phyloP scores from a whole-genome alignment of 2,329 filamentous ascomycete genomes.

The Diplodia sapinea region DNA sequence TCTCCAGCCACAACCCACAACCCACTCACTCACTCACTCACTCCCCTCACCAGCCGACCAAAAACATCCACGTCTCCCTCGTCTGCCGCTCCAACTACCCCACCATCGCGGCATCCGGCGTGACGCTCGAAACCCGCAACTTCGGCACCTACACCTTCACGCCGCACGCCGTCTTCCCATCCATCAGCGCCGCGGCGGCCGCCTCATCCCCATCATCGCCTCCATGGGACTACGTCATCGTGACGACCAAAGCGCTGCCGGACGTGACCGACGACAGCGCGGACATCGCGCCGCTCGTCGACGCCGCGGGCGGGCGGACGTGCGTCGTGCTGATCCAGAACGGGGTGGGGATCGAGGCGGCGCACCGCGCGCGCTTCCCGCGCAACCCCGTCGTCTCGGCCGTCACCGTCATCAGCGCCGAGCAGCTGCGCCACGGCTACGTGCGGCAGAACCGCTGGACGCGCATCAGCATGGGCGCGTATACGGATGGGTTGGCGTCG shows the following conservation, averaged over 20 bases:
- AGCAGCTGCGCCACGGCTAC: slow-evolving; percentile 63
- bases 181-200: slow-evolving; percentile 59
- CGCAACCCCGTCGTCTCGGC: slow-evolving; percentile 60
- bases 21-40: background rate
- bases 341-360: slow-evolving; percentile 65
- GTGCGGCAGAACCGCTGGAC: slow-evolving; percentile 78
- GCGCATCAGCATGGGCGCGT: slow-evolving; percentile 71
- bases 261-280: slow-evolving; percentile 39
- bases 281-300: slow-evolving; percentile 50
- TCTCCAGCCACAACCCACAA: background rate
- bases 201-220: slow-evolving; percentile 50
- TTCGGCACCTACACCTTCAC: slow-evolving; percentile 71
- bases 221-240: slow-evolving; percentile 59
- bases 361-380: slow-evolving; percentile 58
- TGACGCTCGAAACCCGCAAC: slow-evolving; percentile 67
- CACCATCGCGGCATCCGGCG: slow-evolving; percentile 65
- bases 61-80: slow-evolving; percentile 66
- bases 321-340: slow-evolving; percentile 67
- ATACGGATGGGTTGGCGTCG: slow-evolving; percentile 59
- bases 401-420: slow-evolving; percentile 61
- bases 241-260: slow-evolving; percentile 56
- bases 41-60: slow-evolving; percentile 32
- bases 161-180: slow-evolving; percentile 66
- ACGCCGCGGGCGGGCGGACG: slow-evolving; percentile 47
- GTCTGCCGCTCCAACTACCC: slow-evolving; percentile 77